Conservation (phyloP, 305 asterid species). For the Rubia tinctorum region DNA sequence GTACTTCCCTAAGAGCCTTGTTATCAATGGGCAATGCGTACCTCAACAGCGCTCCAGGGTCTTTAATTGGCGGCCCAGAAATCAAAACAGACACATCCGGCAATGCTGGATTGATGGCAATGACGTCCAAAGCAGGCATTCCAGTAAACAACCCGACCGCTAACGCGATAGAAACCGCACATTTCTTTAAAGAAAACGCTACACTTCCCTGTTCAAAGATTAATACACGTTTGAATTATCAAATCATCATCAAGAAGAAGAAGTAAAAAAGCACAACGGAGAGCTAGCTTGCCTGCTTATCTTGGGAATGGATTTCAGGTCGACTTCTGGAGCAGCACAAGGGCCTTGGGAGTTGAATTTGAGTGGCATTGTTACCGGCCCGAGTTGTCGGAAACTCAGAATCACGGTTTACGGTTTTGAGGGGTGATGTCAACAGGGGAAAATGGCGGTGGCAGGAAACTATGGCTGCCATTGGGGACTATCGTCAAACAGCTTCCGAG, state of each 20-base stretch:
- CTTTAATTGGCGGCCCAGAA: constrained; percentile 97
- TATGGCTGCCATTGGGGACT: constrained; percentile 43
- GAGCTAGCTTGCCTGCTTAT: constrained; percentile 46
- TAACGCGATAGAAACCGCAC: constrained; percentile 67
- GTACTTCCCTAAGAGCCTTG: constrained; percentile 94
- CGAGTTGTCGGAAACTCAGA: constrained; percentile 18
- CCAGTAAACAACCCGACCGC: constrained; percentile 65
- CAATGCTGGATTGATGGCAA: constrained; percentile 40
- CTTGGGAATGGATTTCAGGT: constrained; percentile 25
- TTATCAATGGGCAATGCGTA: constrained; percentile 89
- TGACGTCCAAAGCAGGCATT: constrained; percentile 39
- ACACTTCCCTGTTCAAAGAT: constrained; percentile 45
- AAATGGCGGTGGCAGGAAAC: constrained; percentile 51
- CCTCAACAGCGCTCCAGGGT: constrained; percentile 88
- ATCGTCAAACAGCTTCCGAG: background rate
- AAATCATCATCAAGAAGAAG: background rate
- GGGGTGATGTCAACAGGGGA: constrained; percentile 27
- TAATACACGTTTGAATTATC: background rate
- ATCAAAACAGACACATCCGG: constrained; percentile 89
- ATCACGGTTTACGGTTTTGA: constrained; percentile 21
- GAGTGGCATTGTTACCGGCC: constrained; percentile 14
- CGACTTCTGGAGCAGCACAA: constrained; percentile 41
- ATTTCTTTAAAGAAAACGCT: constrained; percentile 44
- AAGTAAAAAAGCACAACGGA: background rate
- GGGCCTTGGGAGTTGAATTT: constrained; percentile 30